These are phyloP conservation scores for Martiniozyma abietophila DNA, from an alignment of 805 yeast species.

Conservation along the genomic window DNA sequence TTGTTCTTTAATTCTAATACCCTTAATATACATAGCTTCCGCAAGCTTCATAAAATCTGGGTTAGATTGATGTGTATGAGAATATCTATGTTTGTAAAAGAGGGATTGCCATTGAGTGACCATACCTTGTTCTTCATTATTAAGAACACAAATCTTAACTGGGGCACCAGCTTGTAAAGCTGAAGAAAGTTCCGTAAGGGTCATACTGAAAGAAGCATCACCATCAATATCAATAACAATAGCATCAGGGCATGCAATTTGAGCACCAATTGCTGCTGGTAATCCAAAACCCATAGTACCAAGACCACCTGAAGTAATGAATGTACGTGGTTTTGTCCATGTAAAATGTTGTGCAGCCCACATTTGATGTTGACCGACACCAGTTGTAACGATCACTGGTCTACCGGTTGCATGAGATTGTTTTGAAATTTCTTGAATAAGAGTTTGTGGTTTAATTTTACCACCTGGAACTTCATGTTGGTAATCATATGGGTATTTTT, in stretches of 20 bases:
- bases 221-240: constrained; percentile 96
- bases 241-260: constrained; percentile 91
- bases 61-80: constrained; percentile 95
- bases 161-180: constrained; percentile 94
- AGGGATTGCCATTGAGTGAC: constrained; percentile 99
- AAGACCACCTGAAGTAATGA: constrained; percentile 97
- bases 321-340: constrained; percentile 86
- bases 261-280: constrained; percentile 98
- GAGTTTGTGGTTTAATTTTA: constrained; percentile 86
- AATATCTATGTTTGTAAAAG: constrained; percentile 91
- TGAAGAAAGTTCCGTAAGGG: constrained; percentile 82
- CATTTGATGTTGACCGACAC: constrained; percentile 99
- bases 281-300: constrained; percentile 99
- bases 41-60: constrained; percentile 92
- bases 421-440: constrained; percentile 66
- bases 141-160: constrained; percentile 78
- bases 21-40: constrained; percentile 88
- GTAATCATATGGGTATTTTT: constrained; percentile 77
- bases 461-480: constrained; percentile 73
- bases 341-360: constrained; percentile 99
- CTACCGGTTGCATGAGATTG: constrained; percentile 55
- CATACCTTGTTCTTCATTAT: constrained; percentile 99
- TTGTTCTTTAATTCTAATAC: constrained; percentile 62
- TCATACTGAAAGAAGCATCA: constrained; percentile 99
- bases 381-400: constrained; percentile 87